Evolutionary conservation across 1,284 basidiomycete species (phyloP).

Genomic region (Gastroboletus turbinatus): DNA sequence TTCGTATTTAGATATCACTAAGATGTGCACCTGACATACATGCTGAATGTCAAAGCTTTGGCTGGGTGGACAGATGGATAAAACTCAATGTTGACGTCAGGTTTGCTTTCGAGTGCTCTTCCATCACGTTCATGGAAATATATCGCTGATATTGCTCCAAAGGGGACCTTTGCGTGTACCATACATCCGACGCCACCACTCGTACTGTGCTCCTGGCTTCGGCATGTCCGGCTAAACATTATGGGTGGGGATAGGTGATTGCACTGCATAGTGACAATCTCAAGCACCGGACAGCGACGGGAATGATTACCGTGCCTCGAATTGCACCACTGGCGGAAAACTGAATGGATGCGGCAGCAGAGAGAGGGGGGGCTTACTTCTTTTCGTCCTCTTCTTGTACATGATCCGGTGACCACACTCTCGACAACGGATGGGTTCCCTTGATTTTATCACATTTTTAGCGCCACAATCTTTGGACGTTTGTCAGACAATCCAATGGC

Average conservation of each 20-base stretch:
- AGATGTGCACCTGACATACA: conserved; percentile 1
- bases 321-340: conserved; percentile 71
- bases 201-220: not conserved
- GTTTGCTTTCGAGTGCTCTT: not conserved
- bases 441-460: conserved; percentile 89
- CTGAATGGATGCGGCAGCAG: conserved; percentile 14
- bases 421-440: conserved; percentile 94
- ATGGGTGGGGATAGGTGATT: not conserved
- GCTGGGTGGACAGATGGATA: not conserved
- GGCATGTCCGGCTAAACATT: not conserved
- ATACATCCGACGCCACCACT: not conserved
- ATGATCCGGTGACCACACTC: conserved; percentile 99
- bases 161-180: not conserved
- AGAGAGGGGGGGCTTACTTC: conserved; percentile 56
- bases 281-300: not conserved
- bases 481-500: conserved; percentile 9
- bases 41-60: not conserved
- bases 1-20: conserved; percentile 11
- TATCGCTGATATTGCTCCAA: not conserved
- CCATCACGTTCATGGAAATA: not conserved
- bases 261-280: not conserved
- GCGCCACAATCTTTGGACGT: conserved; percentile 82
- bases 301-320: conserved; percentile 69
- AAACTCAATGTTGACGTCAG: not conserved
- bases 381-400: conserved; percentile 97